Percentiles rank a stretch among this genome's conserved stretches.
Evolutionary conservation across 179 eudicot species (phyloP).

Genomic region (Beta corolliflora): DNA sequence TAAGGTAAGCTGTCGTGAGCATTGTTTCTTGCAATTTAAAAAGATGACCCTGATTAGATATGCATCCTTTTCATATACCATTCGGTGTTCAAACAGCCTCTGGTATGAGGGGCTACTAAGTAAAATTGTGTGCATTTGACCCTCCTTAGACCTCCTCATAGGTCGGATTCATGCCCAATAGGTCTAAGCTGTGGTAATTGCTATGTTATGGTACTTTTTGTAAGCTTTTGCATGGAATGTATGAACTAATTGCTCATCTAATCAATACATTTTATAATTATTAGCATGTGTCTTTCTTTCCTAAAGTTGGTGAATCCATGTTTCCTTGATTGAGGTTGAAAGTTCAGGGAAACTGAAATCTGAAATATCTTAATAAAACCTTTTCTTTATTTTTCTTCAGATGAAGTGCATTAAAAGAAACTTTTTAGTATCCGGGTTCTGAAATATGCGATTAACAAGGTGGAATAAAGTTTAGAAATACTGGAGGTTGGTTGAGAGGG

Average conservation of each 20-base stretch:
- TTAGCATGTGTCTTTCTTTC: neutral
- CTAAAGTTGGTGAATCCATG: neutral
- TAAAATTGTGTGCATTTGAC: neutral
- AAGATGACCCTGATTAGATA: neutral
- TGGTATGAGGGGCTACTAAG: neutral
- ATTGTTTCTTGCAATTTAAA: neutral
- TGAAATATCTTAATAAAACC: neutral
- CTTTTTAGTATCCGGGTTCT: neutral
- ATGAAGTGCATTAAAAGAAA: neutral
- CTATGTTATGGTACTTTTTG: neutral
- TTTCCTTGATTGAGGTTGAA: neutral
- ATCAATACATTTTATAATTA: neutral
- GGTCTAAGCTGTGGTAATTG: neutral
- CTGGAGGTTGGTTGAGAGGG: neutral
- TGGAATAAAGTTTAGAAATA: neutral
- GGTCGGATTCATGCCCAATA: neutral
- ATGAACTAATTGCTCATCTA: neutral
- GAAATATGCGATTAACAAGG: neutral
- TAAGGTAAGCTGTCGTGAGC: conserved; percentile 55
- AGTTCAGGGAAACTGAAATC: neutral
- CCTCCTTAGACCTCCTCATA: neutral
- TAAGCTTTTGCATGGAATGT: neutral
- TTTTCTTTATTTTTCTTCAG: neutral
- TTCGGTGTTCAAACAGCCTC: neutral
- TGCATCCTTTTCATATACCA: conserved; percentile 2